These are phyloP conservation scores for Parafenestella ontariensis DNA, from an alignment of 2,329 filamentous ascomycete species.

Conservation along the genomic window DNA sequence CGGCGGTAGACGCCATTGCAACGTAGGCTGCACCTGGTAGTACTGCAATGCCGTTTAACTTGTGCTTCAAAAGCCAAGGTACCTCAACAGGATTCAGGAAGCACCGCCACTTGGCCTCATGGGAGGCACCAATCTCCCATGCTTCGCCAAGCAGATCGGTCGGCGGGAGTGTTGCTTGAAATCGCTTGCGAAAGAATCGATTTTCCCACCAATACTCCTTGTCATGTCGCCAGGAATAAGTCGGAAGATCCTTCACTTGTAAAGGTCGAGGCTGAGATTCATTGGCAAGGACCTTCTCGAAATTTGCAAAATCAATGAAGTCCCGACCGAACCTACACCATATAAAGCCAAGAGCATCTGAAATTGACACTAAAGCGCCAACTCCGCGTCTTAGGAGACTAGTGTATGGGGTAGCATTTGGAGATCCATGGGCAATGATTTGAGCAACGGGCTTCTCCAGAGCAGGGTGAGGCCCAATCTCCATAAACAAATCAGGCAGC, in stretches of 20 bases:
- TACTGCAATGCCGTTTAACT: too few species aligned
- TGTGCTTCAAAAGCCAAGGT: too few species aligned
- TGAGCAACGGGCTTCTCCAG: constrained; percentile 12
- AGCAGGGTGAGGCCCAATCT: background rate
- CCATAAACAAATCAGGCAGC: background rate
- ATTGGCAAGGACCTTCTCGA: too few species aligned
- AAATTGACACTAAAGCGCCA: background rate
- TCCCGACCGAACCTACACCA: background rate
- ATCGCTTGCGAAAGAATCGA: constrained; percentile 1
- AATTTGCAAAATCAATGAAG: background rate
- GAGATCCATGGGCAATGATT: constrained; percentile 11
- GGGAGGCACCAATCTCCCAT: too few species aligned
- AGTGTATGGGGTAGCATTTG: background rate
- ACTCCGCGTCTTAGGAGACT: background rate
- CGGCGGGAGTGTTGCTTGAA: too few species aligned
- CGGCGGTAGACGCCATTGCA: too few species aligned
- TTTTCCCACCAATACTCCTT: constrained; percentile 26
- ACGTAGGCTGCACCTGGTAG: too few species aligned
- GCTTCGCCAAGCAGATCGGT: background rate
- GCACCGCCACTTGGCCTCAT: too few species aligned
- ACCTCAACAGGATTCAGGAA: too few species aligned
- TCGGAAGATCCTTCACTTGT: constrained; percentile 26
- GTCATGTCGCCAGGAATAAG: constrained; percentile 39
- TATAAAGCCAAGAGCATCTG: background rate
- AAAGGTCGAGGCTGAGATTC: too few species aligned